Evolutionary conservation across 768 basidiomycete species (phyloP), one percentile per base, ranked within the genome.

Genomic region (Sarcomyxa edulis): DNA sequence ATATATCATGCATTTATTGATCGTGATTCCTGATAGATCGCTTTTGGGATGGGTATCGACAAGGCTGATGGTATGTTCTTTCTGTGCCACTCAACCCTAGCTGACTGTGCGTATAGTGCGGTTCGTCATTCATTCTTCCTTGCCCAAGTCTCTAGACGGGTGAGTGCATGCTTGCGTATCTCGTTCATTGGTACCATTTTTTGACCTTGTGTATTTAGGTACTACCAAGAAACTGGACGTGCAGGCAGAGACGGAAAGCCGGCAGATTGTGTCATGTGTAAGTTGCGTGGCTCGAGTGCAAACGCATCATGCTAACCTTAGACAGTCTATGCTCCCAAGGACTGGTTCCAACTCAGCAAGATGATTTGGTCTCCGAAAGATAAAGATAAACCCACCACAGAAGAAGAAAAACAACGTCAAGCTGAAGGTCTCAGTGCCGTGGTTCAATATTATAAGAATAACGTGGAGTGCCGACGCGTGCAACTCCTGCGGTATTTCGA

Each of bases 21-120:
- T 11, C 44, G n/a, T 37, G 19, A 28, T 4, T 23, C 12, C 26
- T 26, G 16, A 23, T 51, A 93, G 91, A 79, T 93, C 47, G 93
- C 93, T 0, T 98, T 98, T 57, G 95, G 95, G 8, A 98, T 98
- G 93, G 94, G 95, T 1, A 89, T 95, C 35, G 89, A 94, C 59
- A 93, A 94, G 57, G 58, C 79, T 5, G 75, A 88, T 49, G 85
- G 84, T 84, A 55, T 45, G 64, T 35, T 23, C n/a, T n/a, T 26
- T 10, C 33, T 21, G 20, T 11, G 3, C 10, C 7, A 40, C 7
- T 43, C 19, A 19, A 33, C 20, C 20, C 26, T 3, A 25, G n/a
- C 21, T 34, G 44, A 45, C 31, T 20, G 30, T 27, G n/a, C 37
- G 29, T 28, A 12, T 41, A 91, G 92, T 95, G 6, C 85, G 92